Base-by-base conservation (phyloP, 2,329 filamentous ascomycete genomes). In the Phaeosphaeriaceae sp. region DNA sequence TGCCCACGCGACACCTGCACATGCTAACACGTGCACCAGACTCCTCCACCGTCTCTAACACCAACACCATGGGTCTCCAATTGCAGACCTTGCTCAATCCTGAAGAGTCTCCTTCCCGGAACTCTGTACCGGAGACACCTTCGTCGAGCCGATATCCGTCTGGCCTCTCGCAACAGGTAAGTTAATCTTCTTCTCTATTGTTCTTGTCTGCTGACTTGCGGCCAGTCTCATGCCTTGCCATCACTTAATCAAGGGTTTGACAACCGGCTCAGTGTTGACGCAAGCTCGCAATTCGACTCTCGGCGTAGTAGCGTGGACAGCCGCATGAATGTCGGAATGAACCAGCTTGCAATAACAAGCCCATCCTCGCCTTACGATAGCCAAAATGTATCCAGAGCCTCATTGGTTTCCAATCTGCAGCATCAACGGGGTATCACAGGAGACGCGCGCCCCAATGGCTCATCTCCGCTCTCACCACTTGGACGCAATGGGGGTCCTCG, bases 251-350 rank as follows among this genome's bases (percentile, higher is more conserved):
- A 87, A 65, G 79, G 76, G 20, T 82, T 82, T 54, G 80, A 82
- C 61, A 77, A 77, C 53, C 75, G 79, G 24, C 68, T 75, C 42
- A 85, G 85, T 60, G 81, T 83, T 47, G 85, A 88, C 49, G 80
- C 81, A 21, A 53, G 65, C 47, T 70, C 81, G 1, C 80, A 84
- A 21, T 75, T 82, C 36, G 83, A 88, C 49, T 87, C 88, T 48
- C 85, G 90, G 57, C 86, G 91, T 52, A 91, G 92, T 78, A 93
- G 91, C 68, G 89, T 93, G 4, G 91, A 93, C 76, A 92, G 90
- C 76, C 86, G 90, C 61, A 89, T 93, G 74, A 91, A 91, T 69
- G 86, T 88, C 63, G 85, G 85, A 46, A 88, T 93, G 75, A 85
- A 83, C 56, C 88, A 91, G 47, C 84, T 93, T 77, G 84, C 87